Conservation (phyloP, 352 stramenopile genomes). For the Phytopythium sindhum region DNA sequence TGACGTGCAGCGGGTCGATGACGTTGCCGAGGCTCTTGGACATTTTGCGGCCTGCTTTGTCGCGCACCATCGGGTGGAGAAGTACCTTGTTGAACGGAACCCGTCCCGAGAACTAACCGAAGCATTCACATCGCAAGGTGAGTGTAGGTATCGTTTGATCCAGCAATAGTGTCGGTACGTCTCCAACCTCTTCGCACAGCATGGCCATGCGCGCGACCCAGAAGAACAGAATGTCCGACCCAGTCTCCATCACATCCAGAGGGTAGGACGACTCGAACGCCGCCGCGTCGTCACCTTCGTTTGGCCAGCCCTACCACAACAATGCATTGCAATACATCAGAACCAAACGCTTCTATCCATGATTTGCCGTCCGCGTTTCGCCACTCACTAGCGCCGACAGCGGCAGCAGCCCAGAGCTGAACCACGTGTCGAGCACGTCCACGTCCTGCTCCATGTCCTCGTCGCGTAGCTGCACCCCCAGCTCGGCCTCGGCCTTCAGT, state of each 20-base stretch:
- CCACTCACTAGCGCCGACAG: conserved; percentile 62
- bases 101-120: conserved; percentile 84
- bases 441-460: conserved; percentile 94
- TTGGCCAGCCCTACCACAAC: conserved; percentile 88
- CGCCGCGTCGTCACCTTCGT: conserved; percentile 54
- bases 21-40: conserved; percentile 99
- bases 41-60: conserved; percentile 99
- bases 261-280: conserved; percentile 48
- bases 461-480: conserved; percentile 68
- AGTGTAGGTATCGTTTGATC: neutral
- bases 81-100: conserved; percentile 99
- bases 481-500: conserved; percentile 78
- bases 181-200: conserved; percentile 94
- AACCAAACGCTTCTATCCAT: neutral
- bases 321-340: neutral
- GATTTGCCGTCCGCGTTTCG: neutral
- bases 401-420: conserved; percentile 97
- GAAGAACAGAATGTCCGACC: conserved; percentile 99
- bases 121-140: neutral
- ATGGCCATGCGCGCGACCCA: conserved; percentile 99
- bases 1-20: conserved; percentile 98
- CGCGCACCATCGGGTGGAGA: conserved; percentile 99
- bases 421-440: conserved; percentile 99
- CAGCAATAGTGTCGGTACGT: neutral
- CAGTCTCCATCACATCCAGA: conserved; percentile 82